Evolutionary conservation across 2,329 filamentous ascomycete species (phyloP), one percentile per base, ranked within the genome.

Genomic region (Diaporthe helianthi): DNA sequence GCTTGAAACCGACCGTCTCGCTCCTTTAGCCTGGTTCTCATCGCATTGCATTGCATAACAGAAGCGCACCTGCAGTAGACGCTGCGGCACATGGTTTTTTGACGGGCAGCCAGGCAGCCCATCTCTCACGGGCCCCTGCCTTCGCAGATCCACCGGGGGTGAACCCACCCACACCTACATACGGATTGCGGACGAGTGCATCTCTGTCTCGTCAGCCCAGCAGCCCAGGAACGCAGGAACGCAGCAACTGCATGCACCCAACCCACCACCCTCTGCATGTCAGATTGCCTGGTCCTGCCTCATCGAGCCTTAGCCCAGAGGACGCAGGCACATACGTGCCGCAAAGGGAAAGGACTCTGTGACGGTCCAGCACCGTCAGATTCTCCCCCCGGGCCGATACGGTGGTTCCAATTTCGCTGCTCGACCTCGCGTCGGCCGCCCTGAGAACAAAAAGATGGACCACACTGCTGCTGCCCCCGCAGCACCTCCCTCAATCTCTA

Each of bases 401-500:
- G 29, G 26, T 26, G n/a, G 52, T 58, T 29, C 54, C 65, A 67
- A 67, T 58, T 58, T 58, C 52, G 52, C 65, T 31, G 58, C 44
- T 36, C 58, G 53, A 66, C 53, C 52, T 66, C 41, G 36, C 54
- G 22, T 47, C 52, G 54, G 36, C 58, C 47, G 52, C 26, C 49
- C 49, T 55, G 58, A 49, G n/a, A 64, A 52, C 54, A 53, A 53
- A 53, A 67, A 53, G 41, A 71, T 71, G 70, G 70, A 71, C 53
- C 67, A 58, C 41, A 51, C 52, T 51, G 52, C 52, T 51, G 65
- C 41, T 38, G 44, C 58, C 65, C 65, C 65, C 65, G 65, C 65
- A 67, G 53, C 73, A 73, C 69, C 71, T 76, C 44, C 76, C 69
- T 58, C 72, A 72, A 69, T 68, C 53, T 41, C 69, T 51, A 64